A percentile compares a stretch with the other conserved stretches of the same genome.
Conservation (phyloP, 129 eudicot genomes). For the Scalesia atractyloides region DNA sequence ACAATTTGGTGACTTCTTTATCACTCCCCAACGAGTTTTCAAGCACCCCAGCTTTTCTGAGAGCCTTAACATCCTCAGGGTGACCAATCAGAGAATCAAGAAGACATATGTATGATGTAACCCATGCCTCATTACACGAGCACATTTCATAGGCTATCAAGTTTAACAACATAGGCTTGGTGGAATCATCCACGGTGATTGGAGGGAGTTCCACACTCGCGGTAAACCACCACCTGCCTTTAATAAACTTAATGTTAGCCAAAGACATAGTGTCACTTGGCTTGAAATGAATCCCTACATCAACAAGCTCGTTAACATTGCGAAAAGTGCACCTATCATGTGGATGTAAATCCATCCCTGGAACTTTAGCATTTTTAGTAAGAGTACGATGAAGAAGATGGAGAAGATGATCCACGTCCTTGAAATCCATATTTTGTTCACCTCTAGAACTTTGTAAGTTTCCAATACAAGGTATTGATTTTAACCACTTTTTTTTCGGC, state of each 20-base stretch:
- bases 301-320: conserved; percentile 32
- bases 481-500: no score
- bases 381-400: not conserved
- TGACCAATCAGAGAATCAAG: conserved; percentile 38
- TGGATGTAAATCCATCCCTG: no score
- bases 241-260: conserved; percentile 1
- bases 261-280: conserved; percentile 3
- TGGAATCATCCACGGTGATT: conserved; percentile 33
- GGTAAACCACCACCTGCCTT: conserved; percentile 5
- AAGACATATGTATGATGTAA: conserved; percentile 36
- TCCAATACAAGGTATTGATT: no score
- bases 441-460: no score
- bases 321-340: conserved; percentile 26
- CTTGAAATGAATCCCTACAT: conserved; percentile 38
- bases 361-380: not conserved
- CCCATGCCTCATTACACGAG: not conserved
- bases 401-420: not conserved
- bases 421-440: no score
- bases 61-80: conserved; percentile 33
- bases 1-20: conserved; percentile 32
- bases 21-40: conserved; percentile 27
- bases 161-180: conserved; percentile 37
- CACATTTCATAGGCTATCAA: conserved; percentile 48
- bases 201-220: conserved; percentile 35
- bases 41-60: conserved; percentile 24